These are phyloP conservation scores for Gaillardinia entomophila DNA, from an alignment of 805 yeast species.

Conservation along the genomic window DNA sequence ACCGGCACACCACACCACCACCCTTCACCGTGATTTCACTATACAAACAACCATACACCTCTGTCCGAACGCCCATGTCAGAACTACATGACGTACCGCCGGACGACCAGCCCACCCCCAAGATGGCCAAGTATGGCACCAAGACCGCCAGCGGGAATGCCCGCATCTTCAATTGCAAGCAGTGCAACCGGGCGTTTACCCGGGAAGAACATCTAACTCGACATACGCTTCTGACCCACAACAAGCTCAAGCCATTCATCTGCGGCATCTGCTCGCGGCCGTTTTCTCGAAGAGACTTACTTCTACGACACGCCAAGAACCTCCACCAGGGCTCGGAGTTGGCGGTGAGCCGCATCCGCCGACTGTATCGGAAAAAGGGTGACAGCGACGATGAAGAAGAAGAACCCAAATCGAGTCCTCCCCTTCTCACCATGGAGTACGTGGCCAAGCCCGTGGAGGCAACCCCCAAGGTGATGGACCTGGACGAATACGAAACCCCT, in stretches of 20 bases:
- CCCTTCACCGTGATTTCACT: too few relatives aligned
- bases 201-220: slow-evolving; percentile 41
- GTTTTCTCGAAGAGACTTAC: slow-evolving; percentile 37
- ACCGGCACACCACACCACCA: too few relatives aligned
- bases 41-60: too few relatives aligned
- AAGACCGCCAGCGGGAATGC: slow-evolving; percentile 42
- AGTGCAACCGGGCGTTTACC: slow-evolving; percentile 41
- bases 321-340: slow-evolving; percentile 38
- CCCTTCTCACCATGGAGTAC: not conserved
- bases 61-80: too few relatives aligned
- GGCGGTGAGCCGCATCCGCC: slow-evolving; percentile 39
- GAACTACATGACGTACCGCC: too few relatives aligned
- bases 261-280: slow-evolving; percentile 42
- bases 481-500: slow-evolving; percentile 17
- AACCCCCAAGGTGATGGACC: not conserved
- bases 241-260: slow-evolving; percentile 38
- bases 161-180: slow-evolving; percentile 33
- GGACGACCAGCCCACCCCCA: too few relatives aligned
- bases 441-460: not conserved
- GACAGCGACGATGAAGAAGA: slow-evolving; percentile 6
- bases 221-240: slow-evolving; percentile 38
- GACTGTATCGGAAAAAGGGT: slow-evolving; percentile 23
- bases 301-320: slow-evolving; percentile 40
- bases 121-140: slow-evolving; percentile 27
- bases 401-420: slow-evolving; percentile 1